These are phyloP conservation scores for Nicotiana paniculata DNA, from an alignment of 257 asterid species.

Conservation along the genomic window DNA sequence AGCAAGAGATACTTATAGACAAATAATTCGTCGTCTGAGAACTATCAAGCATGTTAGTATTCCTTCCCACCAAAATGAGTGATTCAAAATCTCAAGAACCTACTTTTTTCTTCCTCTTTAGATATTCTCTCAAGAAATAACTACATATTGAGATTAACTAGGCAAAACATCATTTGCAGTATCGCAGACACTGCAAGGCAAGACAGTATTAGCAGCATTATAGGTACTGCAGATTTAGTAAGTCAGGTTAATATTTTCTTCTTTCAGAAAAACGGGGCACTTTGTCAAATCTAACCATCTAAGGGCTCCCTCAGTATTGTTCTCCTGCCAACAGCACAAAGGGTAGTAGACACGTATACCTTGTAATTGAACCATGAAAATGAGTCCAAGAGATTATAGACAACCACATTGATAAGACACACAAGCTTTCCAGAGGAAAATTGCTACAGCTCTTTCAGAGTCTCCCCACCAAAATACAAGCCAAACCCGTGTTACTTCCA, in stretches of 20 bases:
- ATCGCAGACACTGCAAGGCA: not conserved
- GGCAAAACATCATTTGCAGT: not conserved
- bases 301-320: not conserved
- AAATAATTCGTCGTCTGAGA: not conserved
- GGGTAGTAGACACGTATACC: not conserved
- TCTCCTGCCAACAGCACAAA: not conserved
- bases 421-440: not conserved
- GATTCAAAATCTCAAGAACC: not conserved
- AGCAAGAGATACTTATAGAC: not conserved
- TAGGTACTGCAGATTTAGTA: not conserved
- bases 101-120: not conserved
- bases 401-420: not conserved
- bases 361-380: not conserved
- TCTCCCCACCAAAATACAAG: not conserved
- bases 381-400: not conserved
- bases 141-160: not conserved
- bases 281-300: not conserved
- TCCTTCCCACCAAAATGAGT: not conserved
- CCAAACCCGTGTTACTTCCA: not conserved
- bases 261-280: not conserved
- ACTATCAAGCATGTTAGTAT: not conserved
- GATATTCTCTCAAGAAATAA: not conserved
- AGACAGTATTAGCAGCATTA: too few relatives aligned
- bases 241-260: not conserved
- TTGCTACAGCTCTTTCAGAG: not conserved